Conservation (phyloP, 1,139 yeast species). For the Suhomyces panamericanus region DNA sequence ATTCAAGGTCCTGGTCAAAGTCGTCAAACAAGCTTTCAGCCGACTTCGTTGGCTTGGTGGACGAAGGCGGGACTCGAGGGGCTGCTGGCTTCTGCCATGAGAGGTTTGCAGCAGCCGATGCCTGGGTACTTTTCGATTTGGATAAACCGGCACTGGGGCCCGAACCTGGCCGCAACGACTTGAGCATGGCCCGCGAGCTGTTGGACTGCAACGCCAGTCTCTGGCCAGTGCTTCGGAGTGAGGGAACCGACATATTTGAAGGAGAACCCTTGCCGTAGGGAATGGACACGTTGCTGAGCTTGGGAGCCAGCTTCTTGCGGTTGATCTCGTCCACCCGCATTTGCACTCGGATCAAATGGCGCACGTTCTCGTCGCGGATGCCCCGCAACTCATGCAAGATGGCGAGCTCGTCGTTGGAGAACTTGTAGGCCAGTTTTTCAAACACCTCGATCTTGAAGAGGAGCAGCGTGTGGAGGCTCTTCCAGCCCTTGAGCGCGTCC, state of each 20-base stretch:
- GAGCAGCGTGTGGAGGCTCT: slow-evolving; percentile 60
- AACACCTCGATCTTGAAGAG: slow-evolving; percentile 56
- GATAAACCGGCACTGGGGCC: slow-evolving; percentile 14
- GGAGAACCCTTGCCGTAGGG: slow-evolving; percentile 5
- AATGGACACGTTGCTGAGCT: slow-evolving; percentile 2
- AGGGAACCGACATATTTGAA: slow-evolving; percentile 25
- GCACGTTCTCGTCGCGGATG: slow-evolving; percentile 53
- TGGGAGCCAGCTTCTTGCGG: slow-evolving; percentile 18
- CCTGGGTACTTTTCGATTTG: slow-evolving; percentile 21
- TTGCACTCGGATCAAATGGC: slow-evolving; percentile 47
- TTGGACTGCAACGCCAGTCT: slow-evolving; percentile 11
- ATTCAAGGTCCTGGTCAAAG: slow-evolving; percentile 44
- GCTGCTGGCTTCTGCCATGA: slow-evolving; percentile 38
- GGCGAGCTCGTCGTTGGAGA: slow-evolving; percentile 41
- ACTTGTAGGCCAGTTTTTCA: slow-evolving; percentile 42
- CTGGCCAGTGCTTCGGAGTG: slow-evolving; percentile 24
- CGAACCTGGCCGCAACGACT: slow-evolving; percentile 35
- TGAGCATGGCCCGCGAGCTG: slow-evolving; percentile 30
- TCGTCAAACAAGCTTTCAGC: slow-evolving; percentile 39
- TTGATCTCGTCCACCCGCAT: slow-evolving; percentile 41
- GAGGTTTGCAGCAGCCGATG: slow-evolving; percentile 49
- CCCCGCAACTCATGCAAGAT: slow-evolving; percentile 48
- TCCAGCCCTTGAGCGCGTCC: slow-evolving; percentile 72
- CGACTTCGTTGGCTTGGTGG: slow-evolving; percentile 18
- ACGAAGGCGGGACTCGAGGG: slow-evolving; percentile 3